Evolutionary conservation across 2,329 filamentous ascomycete species (phyloP).

Genomic region (Aspergillus sp.): DNA sequence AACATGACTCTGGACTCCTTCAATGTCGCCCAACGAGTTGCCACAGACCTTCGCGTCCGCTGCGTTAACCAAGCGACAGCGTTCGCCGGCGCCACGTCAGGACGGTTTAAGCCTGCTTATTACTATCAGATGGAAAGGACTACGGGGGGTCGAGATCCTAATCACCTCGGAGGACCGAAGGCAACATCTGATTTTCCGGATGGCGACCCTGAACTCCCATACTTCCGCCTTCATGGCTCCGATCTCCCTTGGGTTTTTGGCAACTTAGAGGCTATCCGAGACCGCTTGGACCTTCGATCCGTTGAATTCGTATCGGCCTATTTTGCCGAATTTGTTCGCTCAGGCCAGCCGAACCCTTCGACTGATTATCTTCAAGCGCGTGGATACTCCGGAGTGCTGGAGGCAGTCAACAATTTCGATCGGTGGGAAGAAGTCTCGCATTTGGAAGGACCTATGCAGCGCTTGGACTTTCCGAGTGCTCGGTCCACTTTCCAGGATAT

Average conservation of each 20-base stretch:
- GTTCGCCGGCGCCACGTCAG: constrained; percentile 47
- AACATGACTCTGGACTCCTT: constrained; percentile 56
- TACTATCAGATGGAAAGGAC: constrained; percentile 61
- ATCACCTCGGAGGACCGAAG: constrained; percentile 49
- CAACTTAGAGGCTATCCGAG: constrained; percentile 49
- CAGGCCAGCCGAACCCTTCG: constrained; percentile 53
- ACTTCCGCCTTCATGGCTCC: constrained; percentile 55
- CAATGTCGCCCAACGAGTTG: constrained; percentile 55
- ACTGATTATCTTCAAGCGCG: constrained; percentile 46
- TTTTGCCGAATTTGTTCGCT: constrained; percentile 53
- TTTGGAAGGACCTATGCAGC: constrained; percentile 37
- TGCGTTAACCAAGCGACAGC: constrained; percentile 60
- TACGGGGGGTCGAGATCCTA: constrained; percentile 54
- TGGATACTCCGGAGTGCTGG: constrained; percentile 45
- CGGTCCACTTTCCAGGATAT: constrained; percentile 48
- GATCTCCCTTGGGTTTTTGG: constrained; percentile 57
- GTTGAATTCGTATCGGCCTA: constrained; percentile 49
- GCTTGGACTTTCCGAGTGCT: constrained; percentile 50
- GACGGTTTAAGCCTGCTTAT: constrained; percentile 51
- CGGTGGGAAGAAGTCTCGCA: constrained; percentile 10
- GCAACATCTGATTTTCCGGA: constrained; percentile 36
- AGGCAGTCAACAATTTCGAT: constrained; percentile 40
- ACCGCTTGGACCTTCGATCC: constrained; percentile 50
- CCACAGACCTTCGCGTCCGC: constrained; percentile 59
- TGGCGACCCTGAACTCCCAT: constrained; percentile 51